phyloP scores from a whole-genome alignment of 208 protist species.

The Trypanosoma avium region DNA sequence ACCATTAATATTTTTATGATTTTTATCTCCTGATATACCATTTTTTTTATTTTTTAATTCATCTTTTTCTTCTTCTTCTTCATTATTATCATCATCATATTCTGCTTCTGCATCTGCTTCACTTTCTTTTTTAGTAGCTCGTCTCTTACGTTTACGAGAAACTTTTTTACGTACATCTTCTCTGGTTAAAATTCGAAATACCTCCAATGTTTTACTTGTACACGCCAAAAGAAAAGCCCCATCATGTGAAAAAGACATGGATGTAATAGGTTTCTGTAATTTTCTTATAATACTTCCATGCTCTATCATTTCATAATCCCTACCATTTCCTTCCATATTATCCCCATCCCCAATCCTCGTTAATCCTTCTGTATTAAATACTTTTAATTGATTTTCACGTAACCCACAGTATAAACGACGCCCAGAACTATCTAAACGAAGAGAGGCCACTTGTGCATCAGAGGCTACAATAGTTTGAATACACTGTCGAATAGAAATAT shows the following conservation, averaged over 20 bases:
- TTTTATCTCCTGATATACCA: constrained; percentile 18
- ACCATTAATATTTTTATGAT: not conserved
- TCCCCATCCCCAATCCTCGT: constrained; percentile 1
- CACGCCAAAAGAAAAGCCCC: constrained; percentile 70
- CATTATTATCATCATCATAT: constrained; percentile 22
- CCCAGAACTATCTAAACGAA: constrained; percentile 61
- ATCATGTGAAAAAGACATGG: constrained; percentile 67
- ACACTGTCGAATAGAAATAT: constrained; percentile 77
- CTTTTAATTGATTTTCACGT: constrained; percentile 83
- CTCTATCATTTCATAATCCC: constrained; percentile 32
- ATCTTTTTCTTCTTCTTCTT: constrained; percentile 15
- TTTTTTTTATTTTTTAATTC: constrained; percentile 8
- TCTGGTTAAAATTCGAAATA: constrained; percentile 67
- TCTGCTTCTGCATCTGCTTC: constrained; percentile 23
- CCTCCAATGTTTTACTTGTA: constrained; percentile 85
- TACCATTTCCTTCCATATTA: not conserved
- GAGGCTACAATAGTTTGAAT: constrained; percentile 85
- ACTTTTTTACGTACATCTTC: constrained; percentile 78
- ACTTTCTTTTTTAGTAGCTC: constrained; percentile 22
- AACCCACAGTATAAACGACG: constrained; percentile 80
- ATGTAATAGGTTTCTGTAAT: constrained; percentile 80
- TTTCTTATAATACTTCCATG: constrained; percentile 77
- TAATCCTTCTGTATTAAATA: constrained; percentile 77
- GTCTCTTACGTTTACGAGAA: constrained; percentile 72
- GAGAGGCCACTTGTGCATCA: constrained; percentile 75